These are phyloP conservation scores for Aegilops longissima DNA, from an alignment of 176 grass and related monocot species.

Conservation along the genomic window DNA sequence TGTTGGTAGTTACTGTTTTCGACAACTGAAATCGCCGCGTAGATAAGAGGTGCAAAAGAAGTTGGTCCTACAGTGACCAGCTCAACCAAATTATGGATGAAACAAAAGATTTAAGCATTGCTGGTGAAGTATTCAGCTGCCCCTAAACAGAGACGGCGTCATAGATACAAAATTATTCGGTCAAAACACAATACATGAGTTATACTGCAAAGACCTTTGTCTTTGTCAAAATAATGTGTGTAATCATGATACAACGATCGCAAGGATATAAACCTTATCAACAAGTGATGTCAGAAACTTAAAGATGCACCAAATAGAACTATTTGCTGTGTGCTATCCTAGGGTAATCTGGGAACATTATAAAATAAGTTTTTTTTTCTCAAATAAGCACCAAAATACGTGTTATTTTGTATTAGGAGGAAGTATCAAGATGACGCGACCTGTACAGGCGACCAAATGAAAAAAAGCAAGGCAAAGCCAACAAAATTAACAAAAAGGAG, in stretches of 20 bases:
- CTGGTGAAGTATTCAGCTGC: not conserved
- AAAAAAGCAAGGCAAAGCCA: not conserved
- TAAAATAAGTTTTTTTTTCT: not conserved
- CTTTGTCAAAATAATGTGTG: constrained; percentile 19
- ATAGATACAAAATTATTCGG: not conserved
- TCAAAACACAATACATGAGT: constrained; percentile 16
- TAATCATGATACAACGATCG: not conserved
- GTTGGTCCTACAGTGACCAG: constrained; percentile 69
- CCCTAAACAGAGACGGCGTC: not conserved
- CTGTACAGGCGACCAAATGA: not conserved
- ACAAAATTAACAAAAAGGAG: not conserved
- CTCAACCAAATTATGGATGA: constrained; percentile 22
- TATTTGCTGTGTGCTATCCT: not conserved
- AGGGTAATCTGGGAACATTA: not conserved
- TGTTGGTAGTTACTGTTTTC: constrained; percentile 86
- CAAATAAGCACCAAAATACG: not conserved
- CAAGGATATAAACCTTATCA: not conserved
- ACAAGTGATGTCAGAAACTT: not conserved
- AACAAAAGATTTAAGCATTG: not conserved
- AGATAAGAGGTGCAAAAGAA: constrained; percentile 87
- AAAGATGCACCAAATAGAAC: not conserved
- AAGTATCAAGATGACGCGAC: not conserved
- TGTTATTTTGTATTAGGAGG: not conserved
- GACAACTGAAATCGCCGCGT: constrained; percentile 69
- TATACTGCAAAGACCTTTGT: not conserved